These are phyloP conservation scores for Beverwykella pulmonaria DNA, from an alignment of 495 filamentous ascomycete species.

Conservation along the genomic window DNA sequence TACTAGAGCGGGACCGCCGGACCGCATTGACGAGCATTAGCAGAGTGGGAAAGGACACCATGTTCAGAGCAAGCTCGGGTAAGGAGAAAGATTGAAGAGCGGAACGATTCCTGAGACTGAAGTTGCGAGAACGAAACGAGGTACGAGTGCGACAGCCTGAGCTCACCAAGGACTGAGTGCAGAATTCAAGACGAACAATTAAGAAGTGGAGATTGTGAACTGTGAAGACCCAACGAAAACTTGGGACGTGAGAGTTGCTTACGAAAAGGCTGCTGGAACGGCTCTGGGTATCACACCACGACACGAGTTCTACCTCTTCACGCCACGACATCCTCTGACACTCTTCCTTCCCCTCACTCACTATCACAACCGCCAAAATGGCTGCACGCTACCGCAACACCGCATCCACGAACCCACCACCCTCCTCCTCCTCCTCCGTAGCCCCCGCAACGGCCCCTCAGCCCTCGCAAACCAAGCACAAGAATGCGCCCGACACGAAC, in stretches of 20 bases:
- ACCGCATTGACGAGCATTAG: not conserved
- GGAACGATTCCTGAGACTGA: not conserved
- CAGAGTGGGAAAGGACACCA: constrained; percentile 14
- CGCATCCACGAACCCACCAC: not conserved
- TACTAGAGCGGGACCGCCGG: not conserved
- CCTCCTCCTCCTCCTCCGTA: not conserved
- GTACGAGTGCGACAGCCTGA: not conserved
- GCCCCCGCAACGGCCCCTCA: not conserved
- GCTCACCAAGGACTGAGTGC: not conserved
- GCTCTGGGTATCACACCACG: not conserved
- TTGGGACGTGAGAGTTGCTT: too few relatives aligned
- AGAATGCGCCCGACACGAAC: not conserved
- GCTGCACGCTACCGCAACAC: constrained; percentile 18
- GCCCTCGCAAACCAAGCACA: not conserved
- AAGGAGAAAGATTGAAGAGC: not conserved
- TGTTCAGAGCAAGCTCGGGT: not conserved
- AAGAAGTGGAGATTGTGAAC: too few relatives aligned
- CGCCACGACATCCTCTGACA: not conserved
- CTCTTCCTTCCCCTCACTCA: not conserved
- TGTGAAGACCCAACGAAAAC: not conserved
- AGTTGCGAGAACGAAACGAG: too few relatives aligned
- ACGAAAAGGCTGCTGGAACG: not conserved
- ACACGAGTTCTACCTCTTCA: too few relatives aligned
- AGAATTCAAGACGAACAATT: too few relatives aligned
- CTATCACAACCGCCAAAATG: constrained; percentile 1